Base-by-base conservation (phyloP, 2,329 filamentous ascomycete species). In the Emericellopsis atlantica region DNA sequence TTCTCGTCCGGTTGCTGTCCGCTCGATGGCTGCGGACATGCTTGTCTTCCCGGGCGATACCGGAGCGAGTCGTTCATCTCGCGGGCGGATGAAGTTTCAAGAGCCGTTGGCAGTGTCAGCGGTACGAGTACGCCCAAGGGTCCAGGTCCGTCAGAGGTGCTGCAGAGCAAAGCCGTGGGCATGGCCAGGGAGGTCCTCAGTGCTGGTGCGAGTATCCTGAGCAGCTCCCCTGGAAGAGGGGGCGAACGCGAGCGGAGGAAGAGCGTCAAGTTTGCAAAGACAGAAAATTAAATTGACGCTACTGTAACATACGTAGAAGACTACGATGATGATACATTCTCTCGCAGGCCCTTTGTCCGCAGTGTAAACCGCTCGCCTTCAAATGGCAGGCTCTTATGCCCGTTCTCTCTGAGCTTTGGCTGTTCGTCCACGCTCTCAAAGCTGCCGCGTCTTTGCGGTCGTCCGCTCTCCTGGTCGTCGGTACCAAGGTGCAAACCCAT, bases 21-120 rank as follows among this genome's bases (percentile, higher is more conserved):
- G 2, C 57, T 78, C n/a, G 75, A 80, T 45, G 76, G 77, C 0
- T 81, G 77, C 51, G 70, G 76, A 4, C 77, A 81, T 49, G 72
- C 73, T 23, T 81, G 77, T 45, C 62, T 81, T 0, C 74, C 75
- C 0, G 73, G 74, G 0, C 61, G 60, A 31, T 78, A 74, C 58
- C 65, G 72, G 5, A 61, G 68, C 6, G 70, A 75, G 48, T 62
- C 53, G 1, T 58, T 53, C 22, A 64, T 62, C 0, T 61, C 60
- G 3, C 58, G 65, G 4, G 64, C 63, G 26, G 73, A 75, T n/a
- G 73, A 77, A 42, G 55, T 77, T 3, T 66, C 62, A 10, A 65
- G 70, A 3, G 65, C 58, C 1, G 62, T 67, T 1, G 58, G 44
- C 2, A 54, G 48, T 18, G 39, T 44, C 14, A 44, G 46, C 22